Evolutionary conservation across 805 yeast genomes (phyloP).

Genomic region (Jamesozyma spencerorum): DNA sequence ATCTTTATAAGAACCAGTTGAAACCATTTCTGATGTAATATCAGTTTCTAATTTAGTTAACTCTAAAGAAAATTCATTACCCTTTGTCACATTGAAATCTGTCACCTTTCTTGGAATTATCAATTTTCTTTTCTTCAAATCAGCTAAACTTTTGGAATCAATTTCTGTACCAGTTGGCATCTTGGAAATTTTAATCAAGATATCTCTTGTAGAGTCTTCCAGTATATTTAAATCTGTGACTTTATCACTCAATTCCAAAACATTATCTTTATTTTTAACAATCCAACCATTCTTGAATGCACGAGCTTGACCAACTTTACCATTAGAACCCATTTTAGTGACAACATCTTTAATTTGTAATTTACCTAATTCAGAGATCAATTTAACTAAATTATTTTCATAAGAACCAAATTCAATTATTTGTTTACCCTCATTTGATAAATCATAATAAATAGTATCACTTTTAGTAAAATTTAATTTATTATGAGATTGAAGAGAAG

Average conservation of each 20-base stretch:
- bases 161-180: conserved; percentile 4
- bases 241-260: conserved; percentile 47
- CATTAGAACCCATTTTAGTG: conserved; percentile 67
- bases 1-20: conserved; percentile 70
- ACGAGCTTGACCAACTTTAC: conserved; percentile 90
- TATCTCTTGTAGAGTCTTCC: conserved; percentile 55
- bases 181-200: conserved; percentile 43
- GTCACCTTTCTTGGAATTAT: conserved; percentile 59
- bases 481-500: conserved; percentile 73
- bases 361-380: conserved; percentile 65
- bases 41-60: conserved; percentile 84
- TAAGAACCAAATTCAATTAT: conserved; percentile 79
- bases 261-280: conserved; percentile 70
- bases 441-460: conserved; percentile 67
- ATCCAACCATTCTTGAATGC: conserved; percentile 98
- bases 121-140: conserved; percentile 90
- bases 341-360: conserved; percentile 68
- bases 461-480: conserved; percentile 67
- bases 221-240: conserved; percentile 32
- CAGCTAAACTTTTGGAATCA: conserved; percentile 62
- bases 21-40: conserved; percentile 86
- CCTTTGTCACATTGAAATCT: conserved; percentile 70
- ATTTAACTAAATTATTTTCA: conserved; percentile 74
- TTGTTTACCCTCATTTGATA: conserved; percentile 75
- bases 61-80: conserved; percentile 72